Base-by-base conservation (phyloP, 495 filamentous ascomycete species). In the Penicillium flavigenum region DNA sequence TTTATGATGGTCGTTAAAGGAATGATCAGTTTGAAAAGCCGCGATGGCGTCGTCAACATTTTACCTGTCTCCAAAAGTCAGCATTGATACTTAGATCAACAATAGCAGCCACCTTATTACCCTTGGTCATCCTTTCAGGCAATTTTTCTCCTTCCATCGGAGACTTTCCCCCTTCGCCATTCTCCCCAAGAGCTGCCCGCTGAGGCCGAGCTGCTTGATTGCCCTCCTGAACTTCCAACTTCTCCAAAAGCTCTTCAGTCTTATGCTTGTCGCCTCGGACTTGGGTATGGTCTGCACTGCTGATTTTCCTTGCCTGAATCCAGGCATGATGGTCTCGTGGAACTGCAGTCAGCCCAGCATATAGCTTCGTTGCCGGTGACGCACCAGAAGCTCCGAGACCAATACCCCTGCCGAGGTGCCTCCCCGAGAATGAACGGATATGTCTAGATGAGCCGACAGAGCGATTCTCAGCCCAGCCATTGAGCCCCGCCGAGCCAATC, bases 11-110 rank as follows among this genome's bases (percentile, higher is more conserved):
- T 84, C 5, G 85, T 86, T 10, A 97, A 79, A 0, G 92, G 92
- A 8, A 97, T 79, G 22, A 96, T 87, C 16, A 98, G 75, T 71
- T 97, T 98, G 34, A 98, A 83, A 39, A 96, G 84, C 6, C 90
- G 83, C 1, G 90, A 94, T 0, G 93, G 92, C 1, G 93, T 97
- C 0, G 92, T 93, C 43, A 96, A 78, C 27, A 98, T 82, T 73
- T 93, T 96, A 39, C 91, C 91, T 95, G 47, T 24, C 2, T 46
- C 16, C 10, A 12, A 2, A 16, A 4, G 34, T 53, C 27, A 60
- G 43, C n/a, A 54, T 27, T 51, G 34, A 42, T 41, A n/a, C n/a
- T 49, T 8, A 38, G n/a, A 16, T 19, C 26, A 7, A 50, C 27
- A 1, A 11, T 20, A 9, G 0, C 2, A 20, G 0, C 1, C 1